Evolutionary conservation across 2,329 filamentous ascomycete genomes (phyloP).

Genomic region (Hysterium pulicare): DNA sequence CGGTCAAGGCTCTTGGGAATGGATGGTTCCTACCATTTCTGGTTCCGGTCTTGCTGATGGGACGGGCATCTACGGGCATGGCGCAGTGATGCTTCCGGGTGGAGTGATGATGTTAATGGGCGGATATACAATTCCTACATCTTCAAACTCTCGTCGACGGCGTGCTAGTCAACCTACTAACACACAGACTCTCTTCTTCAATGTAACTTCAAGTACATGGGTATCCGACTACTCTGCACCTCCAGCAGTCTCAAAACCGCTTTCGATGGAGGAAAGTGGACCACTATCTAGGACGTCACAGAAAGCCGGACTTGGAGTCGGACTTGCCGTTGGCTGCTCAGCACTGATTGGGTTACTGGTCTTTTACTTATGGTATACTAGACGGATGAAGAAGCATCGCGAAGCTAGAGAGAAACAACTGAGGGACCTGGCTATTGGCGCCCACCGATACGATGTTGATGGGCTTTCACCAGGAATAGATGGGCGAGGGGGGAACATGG

Average conservation of each 20-base stretch:
- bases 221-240: conserved; percentile 55
- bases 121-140: conserved; percentile 51
- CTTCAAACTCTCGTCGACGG: conserved; percentile 29
- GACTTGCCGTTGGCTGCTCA: conserved; percentile 44
- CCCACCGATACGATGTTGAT: conserved; percentile 44
- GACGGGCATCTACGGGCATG: conserved; percentile 59
- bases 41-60: conserved; percentile 41
- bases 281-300: conserved; percentile 43
- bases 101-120: conserved; percentile 60
- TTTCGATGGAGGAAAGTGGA: conserved; percentile 18
- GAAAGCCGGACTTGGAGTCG: conserved; percentile 45
- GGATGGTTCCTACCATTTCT: conserved; percentile 59
- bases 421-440: conserved; percentile 49
- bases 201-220: conserved; percentile 60
- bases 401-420: conserved; percentile 54
- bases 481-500: conserved; percentile 39
- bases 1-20: conserved; percentile 60
- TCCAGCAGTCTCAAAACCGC: conserved; percentile 11
- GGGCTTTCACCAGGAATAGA: conserved; percentile 35
- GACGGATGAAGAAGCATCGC: conserved; percentile 38
- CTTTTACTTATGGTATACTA: conserved; percentile 48
- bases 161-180: conserved; percentile 40
- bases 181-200: conserved; percentile 55
- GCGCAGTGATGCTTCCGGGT: conserved; percentile 59
- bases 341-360: conserved; percentile 39